These are phyloP conservation scores for Hypoxylon cercidicola DNA, from an alignment of 495 filamentous ascomycete species.

Conservation along the genomic window DNA sequence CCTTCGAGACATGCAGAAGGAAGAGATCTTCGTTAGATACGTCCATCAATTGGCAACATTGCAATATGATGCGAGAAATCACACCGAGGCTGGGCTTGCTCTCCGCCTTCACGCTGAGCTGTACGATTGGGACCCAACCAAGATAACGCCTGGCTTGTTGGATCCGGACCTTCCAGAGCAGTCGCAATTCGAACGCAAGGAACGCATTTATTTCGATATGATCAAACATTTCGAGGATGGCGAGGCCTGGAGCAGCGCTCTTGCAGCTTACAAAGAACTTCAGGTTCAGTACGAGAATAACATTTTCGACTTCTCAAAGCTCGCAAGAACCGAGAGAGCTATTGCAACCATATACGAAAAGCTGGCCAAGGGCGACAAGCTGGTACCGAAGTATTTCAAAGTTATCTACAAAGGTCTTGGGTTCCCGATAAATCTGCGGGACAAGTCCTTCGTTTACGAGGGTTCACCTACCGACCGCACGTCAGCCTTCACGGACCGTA, in stretches of 20 bases:
- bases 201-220: constrained; percentile 90
- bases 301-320: constrained; percentile 89
- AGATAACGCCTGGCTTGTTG: constrained; percentile 70
- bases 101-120: constrained; percentile 91
- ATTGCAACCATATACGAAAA: constrained; percentile 94
- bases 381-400: constrained; percentile 88
- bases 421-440: constrained; percentile 80
- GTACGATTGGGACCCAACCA: constrained; percentile 87
- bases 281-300: constrained; percentile 87
- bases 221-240: constrained; percentile 95
- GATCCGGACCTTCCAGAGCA: constrained; percentile 86
- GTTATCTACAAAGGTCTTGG: constrained; percentile 92
- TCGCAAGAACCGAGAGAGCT: constrained; percentile 86
- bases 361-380: constrained; percentile 79
- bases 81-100: constrained; percentile 90
- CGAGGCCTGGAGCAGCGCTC: constrained; percentile 87
- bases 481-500: constrained; percentile 85
- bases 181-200: constrained; percentile 91
- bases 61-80: constrained; percentile 79
- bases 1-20: constrained; percentile 94
- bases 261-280: constrained; percentile 92
- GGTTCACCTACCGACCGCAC: constrained; percentile 79
- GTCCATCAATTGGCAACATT: constrained; percentile 90
- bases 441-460: constrained; percentile 95
- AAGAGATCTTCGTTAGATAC: constrained; percentile 96